phyloP scores from a whole-genome alignment of 2,329 filamentous ascomycete genomes.

The Talaromyces amestolkiae region DNA sequence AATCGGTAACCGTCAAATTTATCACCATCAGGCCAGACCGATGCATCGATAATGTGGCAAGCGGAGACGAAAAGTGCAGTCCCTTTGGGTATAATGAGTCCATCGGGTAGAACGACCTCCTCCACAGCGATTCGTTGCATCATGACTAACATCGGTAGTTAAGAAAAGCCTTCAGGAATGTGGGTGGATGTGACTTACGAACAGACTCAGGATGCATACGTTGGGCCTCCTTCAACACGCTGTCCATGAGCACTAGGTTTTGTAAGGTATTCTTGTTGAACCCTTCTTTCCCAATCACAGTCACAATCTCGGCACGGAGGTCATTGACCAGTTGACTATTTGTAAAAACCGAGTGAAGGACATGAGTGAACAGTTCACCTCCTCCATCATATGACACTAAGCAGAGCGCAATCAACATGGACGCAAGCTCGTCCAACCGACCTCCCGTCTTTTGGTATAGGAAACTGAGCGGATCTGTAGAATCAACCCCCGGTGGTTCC shows the following conservation, averaged over 20 bases:
- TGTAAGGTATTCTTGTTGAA: slow-evolving; percentile 4
- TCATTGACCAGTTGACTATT: slow-evolving; percentile 9
- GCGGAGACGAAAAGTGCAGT: slow-evolving; percentile 32
- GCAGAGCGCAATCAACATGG: slow-evolving; percentile 5
- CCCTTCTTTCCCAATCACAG: slow-evolving; percentile 10
- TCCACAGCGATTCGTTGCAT: slow-evolving; percentile 18
- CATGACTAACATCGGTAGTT: slow-evolving; percentile 14
- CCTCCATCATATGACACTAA: slow-evolving; percentile 5
- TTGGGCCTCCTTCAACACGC: slow-evolving; percentile 26
- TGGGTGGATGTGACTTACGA: slow-evolving; percentile 20
- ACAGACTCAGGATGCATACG: slow-evolving; percentile 22
- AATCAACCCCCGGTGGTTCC: not conserved
- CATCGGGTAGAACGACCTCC: slow-evolving; percentile 33
- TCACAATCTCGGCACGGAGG: slow-evolving; percentile 8
- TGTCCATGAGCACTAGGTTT: slow-evolving; percentile 25
- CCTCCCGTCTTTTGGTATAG: slow-evolving; percentile 1
- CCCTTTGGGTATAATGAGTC: slow-evolving; percentile 48
- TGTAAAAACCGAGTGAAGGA: slow-evolving; percentile 2
- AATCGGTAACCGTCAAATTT: slow-evolving; percentile 53
- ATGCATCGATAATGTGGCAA: slow-evolving; percentile 30
- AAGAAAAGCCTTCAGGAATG: not conserved
- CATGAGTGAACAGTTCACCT: slow-evolving; percentile 5
- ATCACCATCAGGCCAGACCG: slow-evolving; percentile 43
- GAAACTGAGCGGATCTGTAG: slow-evolving; percentile 4
- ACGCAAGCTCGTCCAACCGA: slow-evolving; percentile 1